A percentile compares a stretch with the other conserved stretches of the same genome.
Conservation (phyloP, 306 rosid species). For the Prunus campanulata region DNA sequence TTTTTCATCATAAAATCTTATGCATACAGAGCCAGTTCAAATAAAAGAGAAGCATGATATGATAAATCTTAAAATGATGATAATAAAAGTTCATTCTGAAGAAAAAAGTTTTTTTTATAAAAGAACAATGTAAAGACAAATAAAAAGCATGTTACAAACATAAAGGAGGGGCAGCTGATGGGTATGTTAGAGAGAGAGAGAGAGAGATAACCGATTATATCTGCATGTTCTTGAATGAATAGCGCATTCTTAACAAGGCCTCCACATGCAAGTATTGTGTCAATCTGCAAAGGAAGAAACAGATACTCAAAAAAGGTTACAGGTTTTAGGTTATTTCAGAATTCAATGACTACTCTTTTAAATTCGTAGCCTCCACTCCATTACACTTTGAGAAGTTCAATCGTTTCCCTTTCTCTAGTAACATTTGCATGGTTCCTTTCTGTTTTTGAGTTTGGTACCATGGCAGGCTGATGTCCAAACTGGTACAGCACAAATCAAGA, state of each 20-base stretch:
- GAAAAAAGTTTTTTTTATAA: neutral
- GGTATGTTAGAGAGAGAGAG: neutral
- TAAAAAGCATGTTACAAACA: neutral
- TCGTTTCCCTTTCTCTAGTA: no score
- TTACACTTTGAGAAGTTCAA: no score
- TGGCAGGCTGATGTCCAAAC: no score
- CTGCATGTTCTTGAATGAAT: constrained; percentile 93
- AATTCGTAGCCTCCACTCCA: no score
- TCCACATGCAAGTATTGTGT: constrained; percentile 91
- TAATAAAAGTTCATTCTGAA: neutral
- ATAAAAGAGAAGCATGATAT: neutral
- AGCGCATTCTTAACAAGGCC: constrained; percentile 83
- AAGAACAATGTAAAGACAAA: neutral
- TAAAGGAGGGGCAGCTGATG: neutral
- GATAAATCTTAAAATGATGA: neutral
- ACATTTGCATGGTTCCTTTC: no score
- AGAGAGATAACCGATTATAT: constrained; percentile 63
- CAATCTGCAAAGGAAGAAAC: constrained; percentile 49
- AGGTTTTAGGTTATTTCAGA: neutral
- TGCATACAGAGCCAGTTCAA: neutral
- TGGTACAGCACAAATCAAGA: no score
- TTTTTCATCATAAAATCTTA: neutral
- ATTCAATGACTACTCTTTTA: no score
- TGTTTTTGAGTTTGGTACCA: no score
- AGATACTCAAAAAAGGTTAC: constrained; percentile 8